phyloP scores from a whole-genome alignment of 2,329 filamentous ascomycete genomes.

The Fusarium nygamai region DNA sequence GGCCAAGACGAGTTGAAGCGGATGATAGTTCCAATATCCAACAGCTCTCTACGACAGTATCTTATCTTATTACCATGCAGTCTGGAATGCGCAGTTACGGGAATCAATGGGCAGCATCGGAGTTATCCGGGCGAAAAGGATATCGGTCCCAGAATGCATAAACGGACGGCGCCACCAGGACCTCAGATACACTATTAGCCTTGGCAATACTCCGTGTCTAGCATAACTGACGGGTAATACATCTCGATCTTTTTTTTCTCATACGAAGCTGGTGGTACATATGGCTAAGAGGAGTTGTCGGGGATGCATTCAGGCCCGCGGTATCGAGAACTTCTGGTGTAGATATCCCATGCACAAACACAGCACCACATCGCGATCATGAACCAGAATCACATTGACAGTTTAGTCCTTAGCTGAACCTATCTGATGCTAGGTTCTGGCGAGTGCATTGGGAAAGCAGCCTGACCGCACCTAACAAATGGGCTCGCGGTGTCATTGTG shows the following conservation, averaged over 20 bases:
- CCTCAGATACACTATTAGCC: slow-evolving; percentile 2
- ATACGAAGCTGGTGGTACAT: background rate
- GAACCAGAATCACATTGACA: background rate
- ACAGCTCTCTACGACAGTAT: slow-evolving; percentile 17
- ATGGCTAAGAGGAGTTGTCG: slow-evolving; percentile 1
- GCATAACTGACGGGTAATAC: slow-evolving; percentile 25
- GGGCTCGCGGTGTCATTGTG: background rate
- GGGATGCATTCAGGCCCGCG: slow-evolving; percentile 12
- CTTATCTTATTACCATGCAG: slow-evolving; percentile 21
- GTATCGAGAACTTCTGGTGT: background rate
- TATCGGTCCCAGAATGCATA: background rate
- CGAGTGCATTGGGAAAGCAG: background rate
- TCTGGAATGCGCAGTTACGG: background rate
- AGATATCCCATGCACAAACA: background rate
- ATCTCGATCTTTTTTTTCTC: background rate
- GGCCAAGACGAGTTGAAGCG: slow-evolving; percentile 17
- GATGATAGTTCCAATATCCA: slow-evolving; percentile 27
- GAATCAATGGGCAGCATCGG: slow-evolving; percentile 24
- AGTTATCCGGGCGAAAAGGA: slow-evolving; percentile 14
- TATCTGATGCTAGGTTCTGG: background rate
- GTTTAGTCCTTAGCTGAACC: background rate
- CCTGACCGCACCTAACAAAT: background rate
- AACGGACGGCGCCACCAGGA: background rate
- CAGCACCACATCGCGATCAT: background rate
- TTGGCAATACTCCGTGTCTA: slow-evolving; percentile 6